phyloP scores from a whole-genome alignment of 2,329 filamentous ascomycete species.

The Dichotomopilus funicola region DNA sequence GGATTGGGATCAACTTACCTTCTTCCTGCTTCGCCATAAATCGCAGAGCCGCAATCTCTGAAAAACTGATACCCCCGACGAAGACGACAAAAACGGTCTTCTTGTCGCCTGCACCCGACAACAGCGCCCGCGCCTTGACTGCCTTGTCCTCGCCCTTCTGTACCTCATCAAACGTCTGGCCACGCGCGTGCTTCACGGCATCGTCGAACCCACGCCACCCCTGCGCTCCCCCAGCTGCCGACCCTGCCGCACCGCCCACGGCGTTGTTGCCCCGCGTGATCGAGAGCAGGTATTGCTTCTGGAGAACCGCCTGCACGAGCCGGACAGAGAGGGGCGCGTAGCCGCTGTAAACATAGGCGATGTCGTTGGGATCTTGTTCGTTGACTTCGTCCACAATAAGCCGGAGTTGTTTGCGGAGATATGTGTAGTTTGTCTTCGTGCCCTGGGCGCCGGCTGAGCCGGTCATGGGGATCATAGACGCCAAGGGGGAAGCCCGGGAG shows the following conservation, averaged over 20 bases:
- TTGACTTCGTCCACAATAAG: conserved; percentile 96
- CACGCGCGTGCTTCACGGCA: conserved; percentile 76
- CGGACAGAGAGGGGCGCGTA: conserved; percentile 91
- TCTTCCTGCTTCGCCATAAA: conserved; percentile 84
- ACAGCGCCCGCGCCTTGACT: conserved; percentile 73
- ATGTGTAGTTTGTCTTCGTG: conserved; percentile 82
- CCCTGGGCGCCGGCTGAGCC: conserved; percentile 51
- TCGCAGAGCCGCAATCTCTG: conserved; percentile 87
- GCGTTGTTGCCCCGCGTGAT: conserved; percentile 59
- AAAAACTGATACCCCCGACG: conserved; percentile 91
- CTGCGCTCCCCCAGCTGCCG: conserved; percentile 55
- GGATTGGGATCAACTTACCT: conserved; percentile 37
- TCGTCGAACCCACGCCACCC: conserved; percentile 96
- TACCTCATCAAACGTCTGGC: conserved; percentile 82
- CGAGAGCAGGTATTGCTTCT: conserved; percentile 76
- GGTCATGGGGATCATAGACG: conserved; percentile 73
- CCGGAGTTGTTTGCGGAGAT: conserved; percentile 75
- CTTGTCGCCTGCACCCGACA: conserved; percentile 67
- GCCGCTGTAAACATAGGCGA: conserved; percentile 96
- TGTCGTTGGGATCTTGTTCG: conserved; percentile 87
- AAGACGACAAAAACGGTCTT: conserved; percentile 97
- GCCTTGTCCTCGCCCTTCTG: conserved; percentile 93
- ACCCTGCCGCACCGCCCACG: conserved; percentile 39
- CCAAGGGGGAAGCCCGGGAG: conserved; percentile 67
- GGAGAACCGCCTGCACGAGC: conserved; percentile 84